Percentiles rank a stretch among this genome's conserved stretches.
phyloP scores from a whole-genome alignment of 495 filamentous ascomycete species.

The Aspergillus sclerotiicarbonarius region DNA sequence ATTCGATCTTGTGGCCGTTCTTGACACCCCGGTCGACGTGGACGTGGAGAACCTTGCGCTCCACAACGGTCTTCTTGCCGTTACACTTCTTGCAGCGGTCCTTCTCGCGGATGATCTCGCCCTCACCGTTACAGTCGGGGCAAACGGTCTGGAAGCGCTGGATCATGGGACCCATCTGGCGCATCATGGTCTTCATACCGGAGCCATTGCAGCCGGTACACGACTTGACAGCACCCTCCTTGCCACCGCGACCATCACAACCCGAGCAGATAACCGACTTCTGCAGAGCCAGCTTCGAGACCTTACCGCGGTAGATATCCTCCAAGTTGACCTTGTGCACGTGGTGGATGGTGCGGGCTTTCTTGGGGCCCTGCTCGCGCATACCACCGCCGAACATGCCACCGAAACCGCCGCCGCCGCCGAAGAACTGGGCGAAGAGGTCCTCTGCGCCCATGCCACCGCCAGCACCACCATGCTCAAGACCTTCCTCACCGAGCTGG shows the following conservation, averaged over 20 bases:
- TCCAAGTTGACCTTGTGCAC: constrained; percentile 97
- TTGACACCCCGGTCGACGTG: constrained; percentile 94
- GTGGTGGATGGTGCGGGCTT: constrained; percentile 94
- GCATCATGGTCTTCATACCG: constrained; percentile 99
- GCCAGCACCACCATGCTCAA: constrained; percentile 79
- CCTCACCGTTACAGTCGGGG: constrained; percentile 95
- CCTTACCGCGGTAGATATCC: constrained; percentile 96
- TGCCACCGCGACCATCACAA: constrained; percentile 94
- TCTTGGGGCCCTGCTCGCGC: constrained; percentile 81
- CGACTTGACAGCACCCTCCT: constrained; percentile 92
- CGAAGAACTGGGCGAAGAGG: constrained; percentile 97
- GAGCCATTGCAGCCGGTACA: constrained; percentile 87
- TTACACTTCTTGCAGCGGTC: constrained; percentile 92
- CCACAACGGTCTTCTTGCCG: constrained; percentile 96
- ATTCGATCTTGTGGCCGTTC: constrained; percentile 92
- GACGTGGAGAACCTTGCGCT: constrained; percentile 97
- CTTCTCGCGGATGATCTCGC: constrained; percentile 92
- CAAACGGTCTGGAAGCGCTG: constrained; percentile 99
- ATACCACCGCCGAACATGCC: constrained; percentile 84
- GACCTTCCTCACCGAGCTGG: constrained; percentile 93
- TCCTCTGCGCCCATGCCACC: constrained; percentile 96
- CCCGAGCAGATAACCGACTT: constrained; percentile 95
- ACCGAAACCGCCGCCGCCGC: constrained; percentile 77
- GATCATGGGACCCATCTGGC: constrained; percentile 99
- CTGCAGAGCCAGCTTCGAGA: constrained; percentile 95